Base-by-base conservation (phyloP, 148 eudicot species). In the Rhododendron ovatum region DNA sequence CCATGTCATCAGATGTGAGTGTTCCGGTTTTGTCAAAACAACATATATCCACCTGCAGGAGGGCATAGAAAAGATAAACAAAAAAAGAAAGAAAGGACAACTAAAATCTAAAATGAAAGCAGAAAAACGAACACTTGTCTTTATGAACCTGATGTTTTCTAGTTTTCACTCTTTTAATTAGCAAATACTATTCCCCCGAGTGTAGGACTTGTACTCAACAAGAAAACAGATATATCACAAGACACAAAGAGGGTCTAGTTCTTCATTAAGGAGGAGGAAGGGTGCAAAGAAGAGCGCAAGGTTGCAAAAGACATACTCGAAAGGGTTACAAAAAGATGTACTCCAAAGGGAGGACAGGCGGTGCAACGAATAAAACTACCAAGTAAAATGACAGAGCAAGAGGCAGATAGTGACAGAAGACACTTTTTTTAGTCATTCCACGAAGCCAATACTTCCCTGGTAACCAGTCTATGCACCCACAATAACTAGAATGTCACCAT, bases 21-120 rank as follows among this genome's bases (percentile, higher is more conserved):
- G 99, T 97, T 85, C 99, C 98, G 8, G 99, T 97, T 90, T 97
- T 97, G 90, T 97, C 99, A 90, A 97, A 97, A 89, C 99, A 97
- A 74, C 99, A 97, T 51, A 97, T 93, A 92, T 97, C 99, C 88
- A 97, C 99, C 99, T 97, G 93, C 86, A 88, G 83, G 82, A 35
- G 30, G 35, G 43, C 39, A 53, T 50, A 71, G 28, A 43, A 41
- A 39, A 28, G 37, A 53, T 53, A 0, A 55, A 28, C n/a, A 53
- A 33, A 43, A 26, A 85, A 85, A 41, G 0, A 41, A 35, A 13
- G 2, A 43, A 47, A 48, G 2, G 1, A 7, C 1, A 37, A 59
- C 0, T 26, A 55, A 61, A 10, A 55, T 33, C 39, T 24, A 53
- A 30, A 37, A 53, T 53, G 83, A 41, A 50, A 14, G 78, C 43